Base-by-base conservation (phyloP, 495 filamentous ascomycete genomes). In the Lasiosphaeriaceae sp. region DNA sequence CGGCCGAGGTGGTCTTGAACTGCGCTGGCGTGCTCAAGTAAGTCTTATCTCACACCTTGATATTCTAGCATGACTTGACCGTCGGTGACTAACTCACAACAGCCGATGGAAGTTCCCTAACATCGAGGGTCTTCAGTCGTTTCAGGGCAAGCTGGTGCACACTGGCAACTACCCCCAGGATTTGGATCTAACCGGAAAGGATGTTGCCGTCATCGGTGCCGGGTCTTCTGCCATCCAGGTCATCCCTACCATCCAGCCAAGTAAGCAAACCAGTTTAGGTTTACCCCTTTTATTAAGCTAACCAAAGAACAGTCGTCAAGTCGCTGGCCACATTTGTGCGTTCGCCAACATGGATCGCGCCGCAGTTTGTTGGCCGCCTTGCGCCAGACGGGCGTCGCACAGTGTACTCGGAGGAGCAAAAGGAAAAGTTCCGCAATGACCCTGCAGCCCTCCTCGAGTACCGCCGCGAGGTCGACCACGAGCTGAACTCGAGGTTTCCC, bases 271-370 rank as follows among this genome's bases (percentile, higher is more conserved):
- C 26, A n/a, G n/a, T n/a, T 31, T 31, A 4, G 26, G 4, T 9
- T 9, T 9, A 31, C 26, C 26, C 26, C 26, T 31, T 9, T 4
- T 9, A 31, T 31, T 9, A 31, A 31, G 9, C 26, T 31, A 31
- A 31, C 4, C 26, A 31, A 3, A 31, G 9, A 9, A 31, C 26
- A 31, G 59, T 75, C 50, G 3, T 76, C 44, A 64, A 68, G 56
- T 64, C 44, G 54, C 60, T 39, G 52, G 50, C 34, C 60, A 69
- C 53, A 58, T 87, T 82, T 39, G 79, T 79, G 9, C 77, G 84
- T 7, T 75, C 73, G 24, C 75, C 77, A 3, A 80, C 79, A n/a
- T 87, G 83, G 84, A 71, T 87, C 17, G 78, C 50, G 6, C 41
- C 80, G 14, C 75, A 77, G 29, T 71, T 76, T 5, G 76, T 75